Evolutionary conservation across 2,329 filamentous ascomycete species (phyloP), one percentile per base, ranked within the genome.

Genomic region (Diaporthe longicolla): DNA sequence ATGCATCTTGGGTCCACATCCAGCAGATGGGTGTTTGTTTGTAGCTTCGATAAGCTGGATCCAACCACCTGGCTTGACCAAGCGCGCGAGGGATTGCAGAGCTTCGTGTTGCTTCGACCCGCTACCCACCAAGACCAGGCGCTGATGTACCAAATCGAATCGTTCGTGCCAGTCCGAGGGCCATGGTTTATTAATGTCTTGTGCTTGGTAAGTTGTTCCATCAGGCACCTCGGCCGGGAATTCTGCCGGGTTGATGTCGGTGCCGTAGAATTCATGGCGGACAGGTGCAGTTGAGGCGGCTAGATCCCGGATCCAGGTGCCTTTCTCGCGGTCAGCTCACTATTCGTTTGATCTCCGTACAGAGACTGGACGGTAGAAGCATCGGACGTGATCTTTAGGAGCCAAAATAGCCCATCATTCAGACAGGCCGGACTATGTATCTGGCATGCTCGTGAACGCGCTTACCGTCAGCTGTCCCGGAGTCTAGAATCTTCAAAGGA

Each of bases 21-120:
- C 48, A 52, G 48, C 9, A 52, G 48, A 52, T 19, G 57, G 57
- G 57, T 40, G 32, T 61, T 61, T 40, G 32, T 61, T 35, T 35
- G 32, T 40, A 40, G 57, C 57, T 40, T 61, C 57, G 32, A 61
- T 40, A 40, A 61, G 57, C 57, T 61, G 57, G 57, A 61, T 61
- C 57, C 57, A 61, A 61, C 57, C 57, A 40, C 57, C 57, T 35
- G 57, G 57, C 57, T 61, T 61, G 32, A 61, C 57, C 40, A 61
- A 40, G 29, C 32, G 32, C 32, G 10, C 32, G 17, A 61, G 57
- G 7, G 32, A 40, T 40, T 40, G 57, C 19, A 61, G 32, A n/a
- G 57, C 57, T 37, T 61, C 57, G 57, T n/a, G 26, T 9, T 37
- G 57, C 32, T 35, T 35, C 10, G 32, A 35, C 40, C 32, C 57